These are phyloP conservation scores for Blumeria graminis DNA, from an alignment of 2,329 filamentous ascomycete species.

Conservation along the genomic window DNA sequence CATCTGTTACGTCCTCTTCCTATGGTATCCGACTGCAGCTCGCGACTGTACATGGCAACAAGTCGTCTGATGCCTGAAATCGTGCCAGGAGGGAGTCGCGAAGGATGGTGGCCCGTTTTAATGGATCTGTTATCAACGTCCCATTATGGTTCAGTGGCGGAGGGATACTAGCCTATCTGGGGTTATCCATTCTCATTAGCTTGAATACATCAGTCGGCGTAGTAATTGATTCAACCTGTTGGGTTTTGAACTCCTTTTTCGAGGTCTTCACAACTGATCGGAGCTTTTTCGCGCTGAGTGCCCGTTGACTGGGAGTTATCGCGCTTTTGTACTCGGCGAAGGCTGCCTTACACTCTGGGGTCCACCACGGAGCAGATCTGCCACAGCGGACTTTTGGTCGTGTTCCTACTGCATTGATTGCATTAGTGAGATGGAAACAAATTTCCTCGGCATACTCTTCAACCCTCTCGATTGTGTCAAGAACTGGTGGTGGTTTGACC, in stretches of 20 bases:
- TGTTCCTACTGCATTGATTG: neutral
- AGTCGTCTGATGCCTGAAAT: neutral
- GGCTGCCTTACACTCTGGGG: too few relatives aligned
- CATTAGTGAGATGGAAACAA: neutral
- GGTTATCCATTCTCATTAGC: neutral
- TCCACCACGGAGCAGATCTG: too few relatives aligned
- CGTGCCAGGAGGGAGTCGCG: neutral
- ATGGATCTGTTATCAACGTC: neutral
- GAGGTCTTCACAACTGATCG: neutral
- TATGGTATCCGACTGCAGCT: neutral
- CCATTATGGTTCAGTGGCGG: neutral
- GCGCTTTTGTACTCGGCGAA: neutral
- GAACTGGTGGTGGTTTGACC: neutral
- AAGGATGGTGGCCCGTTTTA: neutral
- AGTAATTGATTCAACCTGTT: neutral
- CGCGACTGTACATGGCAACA: neutral
- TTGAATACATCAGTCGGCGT: neutral
- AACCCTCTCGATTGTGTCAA: neutral
- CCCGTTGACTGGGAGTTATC: neutral
- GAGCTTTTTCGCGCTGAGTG: neutral
- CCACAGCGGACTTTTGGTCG: neutral
- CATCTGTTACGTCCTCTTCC: neutral
- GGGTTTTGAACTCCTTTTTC: neutral
- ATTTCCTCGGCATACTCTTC: neutral
- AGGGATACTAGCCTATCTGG: neutral